Evolutionary conservation across 2,329 filamentous ascomycete genomes (phyloP).

Genomic region (Acephala macrosclerotiorum): DNA sequence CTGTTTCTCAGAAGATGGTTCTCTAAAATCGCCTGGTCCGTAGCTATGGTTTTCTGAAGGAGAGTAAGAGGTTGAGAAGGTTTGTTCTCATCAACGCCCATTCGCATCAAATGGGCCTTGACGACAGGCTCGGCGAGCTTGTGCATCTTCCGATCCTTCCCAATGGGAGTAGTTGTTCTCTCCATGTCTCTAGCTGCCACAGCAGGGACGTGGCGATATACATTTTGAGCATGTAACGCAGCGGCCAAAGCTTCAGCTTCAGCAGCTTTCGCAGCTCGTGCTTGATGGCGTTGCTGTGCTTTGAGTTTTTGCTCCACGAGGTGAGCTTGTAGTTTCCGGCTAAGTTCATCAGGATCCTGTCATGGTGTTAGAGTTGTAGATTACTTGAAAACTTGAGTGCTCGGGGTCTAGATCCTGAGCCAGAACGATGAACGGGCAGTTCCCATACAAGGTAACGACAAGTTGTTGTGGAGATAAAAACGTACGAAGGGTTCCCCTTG

Average conservation of each 20-base stretch:
- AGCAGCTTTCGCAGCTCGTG: slow-evolving; percentile 30
- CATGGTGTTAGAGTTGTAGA: no score
- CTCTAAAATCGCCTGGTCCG: slow-evolving; percentile 46
- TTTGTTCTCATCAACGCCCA: slow-evolving; percentile 36
- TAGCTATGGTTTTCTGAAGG: slow-evolving; percentile 33
- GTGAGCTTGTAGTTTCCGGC: slow-evolving; percentile 58
- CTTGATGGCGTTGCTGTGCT: slow-evolving; percentile 37
- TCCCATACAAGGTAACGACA: no score
- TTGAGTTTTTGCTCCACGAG: slow-evolving; percentile 56
- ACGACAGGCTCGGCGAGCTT: slow-evolving; percentile 53
- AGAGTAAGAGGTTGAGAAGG: slow-evolving; percentile 19
- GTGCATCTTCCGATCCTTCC: slow-evolving; percentile 47
- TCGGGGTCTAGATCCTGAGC: no score
- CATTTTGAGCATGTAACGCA: slow-evolving; percentile 23
- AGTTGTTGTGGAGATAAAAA: no score
- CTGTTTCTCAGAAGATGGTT: slow-evolving; percentile 47
- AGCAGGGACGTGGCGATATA: slow-evolving; percentile 59
- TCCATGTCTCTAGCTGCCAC: slow-evolving; percentile 63
- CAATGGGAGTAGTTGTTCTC: slow-evolving; percentile 57
- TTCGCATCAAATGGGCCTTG: slow-evolving; percentile 49
- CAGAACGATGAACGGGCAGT: no score
- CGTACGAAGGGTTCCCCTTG: slow-evolving; percentile 47
- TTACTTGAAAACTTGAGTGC: no score
- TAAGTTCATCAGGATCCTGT: slow-evolving; percentile 60
- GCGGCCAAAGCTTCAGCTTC: slow-evolving; percentile 20